phyloP scores from a whole-genome alignment of 768 basidiomycete species.

The Floccularia luteovirens region DNA sequence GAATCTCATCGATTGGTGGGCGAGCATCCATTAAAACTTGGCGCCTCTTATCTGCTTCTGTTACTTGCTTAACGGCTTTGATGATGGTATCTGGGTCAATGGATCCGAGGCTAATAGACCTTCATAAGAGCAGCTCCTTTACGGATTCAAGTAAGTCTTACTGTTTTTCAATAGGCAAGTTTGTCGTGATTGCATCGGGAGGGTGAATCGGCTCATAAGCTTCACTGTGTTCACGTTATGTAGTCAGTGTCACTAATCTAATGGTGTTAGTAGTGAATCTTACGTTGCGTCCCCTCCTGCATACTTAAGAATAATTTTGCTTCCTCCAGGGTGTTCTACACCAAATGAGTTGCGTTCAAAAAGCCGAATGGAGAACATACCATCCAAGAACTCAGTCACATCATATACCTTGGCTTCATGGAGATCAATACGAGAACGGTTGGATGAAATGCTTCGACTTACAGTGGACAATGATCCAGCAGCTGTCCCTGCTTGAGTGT shows the following conservation, averaged over 20 bases:
- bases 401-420: constrained; percentile 63
- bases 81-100: constrained; percentile 65
- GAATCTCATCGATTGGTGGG: constrained; percentile 69
- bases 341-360: constrained; percentile 48
- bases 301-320: constrained; percentile 79
- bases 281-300: constrained; percentile 88
- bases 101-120: constrained; percentile 46
- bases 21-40: constrained; percentile 52
- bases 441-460: constrained; percentile 10
- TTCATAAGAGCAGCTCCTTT: background rate
- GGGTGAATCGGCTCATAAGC: constrained; percentile 85
- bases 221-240: constrained; percentile 39
- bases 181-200: constrained; percentile 66
- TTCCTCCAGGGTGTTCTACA: constrained; percentile 53
- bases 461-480: constrained; percentile 77
- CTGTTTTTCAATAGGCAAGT: constrained; percentile 82
- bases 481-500: constrained; percentile 22
- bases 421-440: background rate
- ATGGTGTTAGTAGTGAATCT: constrained; percentile 15
- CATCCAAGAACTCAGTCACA: constrained; percentile 70
- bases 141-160: constrained; percentile 19
- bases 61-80: constrained; percentile 52
- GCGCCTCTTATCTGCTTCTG: constrained; percentile 65
- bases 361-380: constrained; percentile 21
- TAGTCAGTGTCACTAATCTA: background rate